Evolutionary conservation across 805 yeast species (phyloP).

Genomic region (Saccharomycopsis sp.): DNA sequence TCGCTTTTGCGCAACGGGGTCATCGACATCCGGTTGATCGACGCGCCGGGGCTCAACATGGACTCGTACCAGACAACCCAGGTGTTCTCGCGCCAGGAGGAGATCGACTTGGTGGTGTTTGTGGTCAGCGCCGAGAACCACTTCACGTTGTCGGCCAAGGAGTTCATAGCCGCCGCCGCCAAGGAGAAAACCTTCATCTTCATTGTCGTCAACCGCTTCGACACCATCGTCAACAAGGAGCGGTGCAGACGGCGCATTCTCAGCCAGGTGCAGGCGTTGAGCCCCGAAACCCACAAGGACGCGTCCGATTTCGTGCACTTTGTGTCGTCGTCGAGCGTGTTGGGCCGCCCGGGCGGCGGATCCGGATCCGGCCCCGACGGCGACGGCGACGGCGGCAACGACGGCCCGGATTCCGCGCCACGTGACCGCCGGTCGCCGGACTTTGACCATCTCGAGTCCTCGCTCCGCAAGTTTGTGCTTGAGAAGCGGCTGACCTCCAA

Average conservation of each 20-base stretch:
- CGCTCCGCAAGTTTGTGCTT: slow-evolving; percentile 75
- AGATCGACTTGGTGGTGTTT: slow-evolving; percentile 91
- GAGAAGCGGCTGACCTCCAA: slow-evolving; percentile 88
- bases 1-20: slow-evolving; percentile 83
- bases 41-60: slow-evolving; percentile 94
- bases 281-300: slow-evolving; percentile 88
- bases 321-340: slow-evolving; percentile 57
- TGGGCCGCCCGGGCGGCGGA: slow-evolving; percentile 29
- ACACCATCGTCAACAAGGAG: slow-evolving; percentile 72
- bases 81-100: slow-evolving; percentile 93
- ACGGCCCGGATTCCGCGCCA: slow-evolving; percentile 29
- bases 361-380: slow-evolving; percentile 27
- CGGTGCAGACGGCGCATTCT: slow-evolving; percentile 71
- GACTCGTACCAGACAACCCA: slow-evolving; percentile 93
- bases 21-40: slow-evolving; percentile 86
- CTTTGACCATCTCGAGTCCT: slow-evolving; percentile 78
- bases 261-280: slow-evolving; percentile 75
- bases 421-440: no score
- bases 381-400: slow-evolving; percentile 27
- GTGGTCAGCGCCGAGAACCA: slow-evolving; percentile 96
- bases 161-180: slow-evolving; percentile 84
- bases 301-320: slow-evolving; percentile 91
- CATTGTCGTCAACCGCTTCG: slow-evolving; percentile 90
- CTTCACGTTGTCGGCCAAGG: slow-evolving; percentile 88
- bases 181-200: slow-evolving; percentile 87